Conservation (phyloP, 2,329 filamentous ascomycete species). For the Herpotrichia juniperi region DNA sequence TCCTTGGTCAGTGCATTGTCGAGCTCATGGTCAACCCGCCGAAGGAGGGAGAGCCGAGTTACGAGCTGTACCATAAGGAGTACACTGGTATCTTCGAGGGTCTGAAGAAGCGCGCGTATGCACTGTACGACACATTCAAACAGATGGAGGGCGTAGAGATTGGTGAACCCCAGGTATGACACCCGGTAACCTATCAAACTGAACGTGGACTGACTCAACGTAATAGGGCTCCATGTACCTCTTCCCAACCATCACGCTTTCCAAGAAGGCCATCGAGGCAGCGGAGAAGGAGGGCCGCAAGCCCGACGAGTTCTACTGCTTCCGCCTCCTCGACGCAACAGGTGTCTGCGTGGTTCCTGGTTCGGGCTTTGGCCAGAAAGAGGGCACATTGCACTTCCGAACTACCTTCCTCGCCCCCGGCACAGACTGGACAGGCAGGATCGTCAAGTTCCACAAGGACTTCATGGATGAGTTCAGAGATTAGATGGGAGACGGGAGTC, state of each 20-base stretch:
- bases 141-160: slow-evolving; percentile 97
- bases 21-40: slow-evolving; percentile 99
- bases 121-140: slow-evolving; percentile 87
- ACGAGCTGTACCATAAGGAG: slow-evolving; percentile 82
- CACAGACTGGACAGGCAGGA: slow-evolving; percentile 88
- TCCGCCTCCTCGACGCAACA: slow-evolving; percentile 88
- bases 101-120: slow-evolving; percentile 78
- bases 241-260: slow-evolving; percentile 89
- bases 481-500: background rate
- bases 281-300: slow-evolving; percentile 74
- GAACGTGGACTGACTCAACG: background rate
- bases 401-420: slow-evolving; percentile 97
- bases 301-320: slow-evolving; percentile 93
- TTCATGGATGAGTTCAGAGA: slow-evolving; percentile 81
- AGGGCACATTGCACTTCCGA: slow-evolving; percentile 89
- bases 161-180: slow-evolving; percentile 72
- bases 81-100: slow-evolving; percentile 82
- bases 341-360: slow-evolving; percentile 95
- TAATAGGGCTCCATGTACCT: slow-evolving; percentile 93
- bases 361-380: slow-evolving; percentile 91
- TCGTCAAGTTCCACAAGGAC: slow-evolving; percentile 86
- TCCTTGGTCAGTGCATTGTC: slow-evolving; percentile 93
- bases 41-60: slow-evolving; percentile 79
- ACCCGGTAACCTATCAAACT: background rate
- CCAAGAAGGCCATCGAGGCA: slow-evolving; percentile 75